A percentile compares a stretch with the other conserved stretches of the same genome.
Evolutionary conservation across 2,329 filamentous ascomycete genomes (phyloP).

Genomic region (Ophiostoma tasmaniense): DNA sequence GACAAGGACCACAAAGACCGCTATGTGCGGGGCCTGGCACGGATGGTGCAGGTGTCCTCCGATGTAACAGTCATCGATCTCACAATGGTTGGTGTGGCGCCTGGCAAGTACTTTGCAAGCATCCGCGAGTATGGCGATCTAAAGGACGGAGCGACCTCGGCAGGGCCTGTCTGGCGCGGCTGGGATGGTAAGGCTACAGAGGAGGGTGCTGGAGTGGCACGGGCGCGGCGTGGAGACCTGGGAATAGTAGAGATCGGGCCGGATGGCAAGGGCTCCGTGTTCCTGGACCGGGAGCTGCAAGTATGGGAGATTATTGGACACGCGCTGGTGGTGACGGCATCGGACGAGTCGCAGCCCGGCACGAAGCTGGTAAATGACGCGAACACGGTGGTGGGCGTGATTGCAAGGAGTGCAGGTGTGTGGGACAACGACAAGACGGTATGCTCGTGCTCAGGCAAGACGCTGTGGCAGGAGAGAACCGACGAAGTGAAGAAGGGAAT

Average conservation of each 20-base stretch:
- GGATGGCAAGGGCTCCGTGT: constrained; percentile 68
- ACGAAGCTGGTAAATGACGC: constrained; percentile 62
- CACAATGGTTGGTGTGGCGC: constrained; percentile 70
- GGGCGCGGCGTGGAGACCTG: constrained; percentile 51
- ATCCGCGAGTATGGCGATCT: constrained; percentile 84
- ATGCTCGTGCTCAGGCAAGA: constrained; percentile 96
- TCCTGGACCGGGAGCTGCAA: constrained; percentile 72
- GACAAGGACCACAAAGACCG: constrained; percentile 32
- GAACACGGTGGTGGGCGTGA: constrained; percentile 83
- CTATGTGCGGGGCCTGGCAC: constrained; percentile 73
- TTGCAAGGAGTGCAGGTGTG: constrained; percentile 90
- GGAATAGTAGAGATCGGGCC: constrained; percentile 67
- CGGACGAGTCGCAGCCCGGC: constrained; percentile 45
- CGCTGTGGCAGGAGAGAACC: constrained; percentile 91
- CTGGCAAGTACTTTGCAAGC: constrained; percentile 75
- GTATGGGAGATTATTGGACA: constrained; percentile 96
- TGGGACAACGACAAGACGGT: constrained; percentile 99
- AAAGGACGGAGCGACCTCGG: constrained; percentile 70
- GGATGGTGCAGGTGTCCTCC: constrained; percentile 85
- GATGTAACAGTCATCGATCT: constrained; percentile 78
- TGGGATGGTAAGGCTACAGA: constrained; percentile 26
- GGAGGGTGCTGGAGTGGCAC: constrained; percentile 30
- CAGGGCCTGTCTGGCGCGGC: constrained; percentile 71
- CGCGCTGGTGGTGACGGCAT: constrained; percentile 73
- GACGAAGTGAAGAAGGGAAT: constrained; percentile 87